Evolutionary conservation across 345 rosid genomes (phyloP), one percentile per base, ranked within the genome.

Genomic region (Noccaea caerulescens): DNA sequence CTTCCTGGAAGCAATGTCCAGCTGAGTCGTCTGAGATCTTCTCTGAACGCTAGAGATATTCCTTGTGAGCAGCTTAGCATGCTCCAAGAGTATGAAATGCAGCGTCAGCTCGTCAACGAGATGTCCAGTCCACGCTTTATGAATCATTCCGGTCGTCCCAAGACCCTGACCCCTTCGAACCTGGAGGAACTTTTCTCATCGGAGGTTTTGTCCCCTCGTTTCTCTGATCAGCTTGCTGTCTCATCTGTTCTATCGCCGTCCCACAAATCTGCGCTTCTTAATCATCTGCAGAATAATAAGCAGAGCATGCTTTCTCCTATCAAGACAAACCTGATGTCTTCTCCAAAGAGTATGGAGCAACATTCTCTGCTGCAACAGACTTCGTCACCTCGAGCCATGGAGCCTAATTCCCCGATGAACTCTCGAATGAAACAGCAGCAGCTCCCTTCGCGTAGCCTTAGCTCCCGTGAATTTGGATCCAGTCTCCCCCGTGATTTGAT

Each of bases 21-120:
- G 23, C 79, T 96, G 32, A 93, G 98, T 42, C 97, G 98, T 18
- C 76, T 93, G 79, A 85, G 98, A 79, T 88, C 98, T 38, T 90
- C 98, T 58, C 75, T 93, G 38, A 80, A 76, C 36, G 97, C 98
- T 3, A 81, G 93, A 68, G 97, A 90, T 72, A 84, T 92, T 52
- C 88, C 79, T 46, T 54, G 75, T 6, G 97, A 84, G 20, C 88
- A 85, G 65, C 80, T 80, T 66, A 83, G 68, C 62, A 44, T 88
- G 88, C 72, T 87, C 74, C 68, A 83, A 0, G 96, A 87, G 79
- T 89, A 76, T 81, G 94, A 92, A 66, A 80, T 83, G 84, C 96
- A 69, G 54, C 63, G 71, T 27, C 80, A 85, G 62, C 87, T 89
- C 10, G 61, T 84, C 4, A 85, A 83, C 20, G 96, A 89, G 54